phyloP scores from a whole-genome alignment of 331 rosid genomes.

The Spiraea crenata region DNA sequence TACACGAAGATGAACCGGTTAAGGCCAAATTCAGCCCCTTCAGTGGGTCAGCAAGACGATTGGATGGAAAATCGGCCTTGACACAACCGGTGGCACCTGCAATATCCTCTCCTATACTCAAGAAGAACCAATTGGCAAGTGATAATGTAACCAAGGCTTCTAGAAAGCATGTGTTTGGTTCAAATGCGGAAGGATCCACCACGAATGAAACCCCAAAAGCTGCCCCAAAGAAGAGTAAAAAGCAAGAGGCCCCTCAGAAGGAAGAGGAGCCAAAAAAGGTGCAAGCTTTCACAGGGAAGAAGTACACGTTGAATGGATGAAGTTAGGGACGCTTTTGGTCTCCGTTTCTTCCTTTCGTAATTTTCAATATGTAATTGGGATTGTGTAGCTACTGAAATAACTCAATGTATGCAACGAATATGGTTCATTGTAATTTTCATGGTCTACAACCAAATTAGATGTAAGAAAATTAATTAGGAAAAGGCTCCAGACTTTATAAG shows the following conservation, averaged over 20 bases:
- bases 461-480: too few species aligned
- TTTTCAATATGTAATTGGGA: too few species aligned
- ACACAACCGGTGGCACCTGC: conserved; percentile 23
- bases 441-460: too few species aligned
- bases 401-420: too few species aligned
- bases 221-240: not conserved
- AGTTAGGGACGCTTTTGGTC: not conserved
- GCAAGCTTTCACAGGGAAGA: conserved; percentile 9
- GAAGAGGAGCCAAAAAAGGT: not conserved
- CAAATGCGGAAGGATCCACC: not conserved
- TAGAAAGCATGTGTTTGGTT: conserved; percentile 10
- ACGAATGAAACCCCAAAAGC: not conserved
- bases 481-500: too few species aligned
- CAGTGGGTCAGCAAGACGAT: conserved; percentile 44
- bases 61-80: conserved; percentile 42
- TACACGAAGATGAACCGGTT: not conserved
- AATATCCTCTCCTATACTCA: conserved; percentile 20
- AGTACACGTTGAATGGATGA: not conserved
- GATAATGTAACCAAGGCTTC: conserved; percentile 19
- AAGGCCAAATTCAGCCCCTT: conserved; percentile 29
- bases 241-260: not conserved
- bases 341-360: too few species aligned
- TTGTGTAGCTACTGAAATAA: too few species aligned
- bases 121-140: conserved; percentile 4
- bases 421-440: too few species aligned